Conservation (phyloP, 2,329 filamentous ascomycete genomes). For the Phoma sp. region DNA sequence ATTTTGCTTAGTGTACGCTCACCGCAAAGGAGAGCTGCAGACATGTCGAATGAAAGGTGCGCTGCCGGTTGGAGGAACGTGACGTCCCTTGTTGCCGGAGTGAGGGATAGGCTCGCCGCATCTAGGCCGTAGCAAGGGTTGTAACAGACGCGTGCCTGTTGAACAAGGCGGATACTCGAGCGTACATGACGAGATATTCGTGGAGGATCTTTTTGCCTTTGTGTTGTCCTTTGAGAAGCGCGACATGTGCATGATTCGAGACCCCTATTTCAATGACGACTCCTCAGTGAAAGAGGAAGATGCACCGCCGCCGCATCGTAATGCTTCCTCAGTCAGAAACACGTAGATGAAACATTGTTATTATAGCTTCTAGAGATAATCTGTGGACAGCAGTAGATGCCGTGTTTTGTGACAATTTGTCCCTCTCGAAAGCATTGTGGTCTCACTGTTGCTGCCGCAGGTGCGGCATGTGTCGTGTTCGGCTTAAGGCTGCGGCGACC, state of each 20-base stretch:
- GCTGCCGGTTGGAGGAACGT: conserved; percentile 7
- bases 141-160: neutral
- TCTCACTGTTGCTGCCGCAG: neutral
- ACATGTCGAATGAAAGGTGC: conserved; percentile 1
- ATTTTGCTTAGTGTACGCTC: neutral
- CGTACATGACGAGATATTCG: neutral
- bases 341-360: too few species aligned
- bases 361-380: too few species aligned
- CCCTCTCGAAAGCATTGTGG: too few species aligned
- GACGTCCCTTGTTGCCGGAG: conserved; percentile 6
- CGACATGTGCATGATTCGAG: too few species aligned
- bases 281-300: too few species aligned
- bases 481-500: neutral
- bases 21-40: neutral
- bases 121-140: conserved; percentile 9
- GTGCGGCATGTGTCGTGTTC: neutral
- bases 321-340: too few species aligned
- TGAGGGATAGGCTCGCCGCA: conserved; percentile 9
- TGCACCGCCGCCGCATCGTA: too few species aligned
- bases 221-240: too few species aligned
- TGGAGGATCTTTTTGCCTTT: too few species aligned
- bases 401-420: too few species aligned
- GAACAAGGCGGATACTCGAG: neutral
- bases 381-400: too few species aligned
- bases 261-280: too few species aligned